Evolutionary conservation across 2,329 filamentous ascomycete species (phyloP).

Genomic region (Phyllosticta capitalensis): DNA sequence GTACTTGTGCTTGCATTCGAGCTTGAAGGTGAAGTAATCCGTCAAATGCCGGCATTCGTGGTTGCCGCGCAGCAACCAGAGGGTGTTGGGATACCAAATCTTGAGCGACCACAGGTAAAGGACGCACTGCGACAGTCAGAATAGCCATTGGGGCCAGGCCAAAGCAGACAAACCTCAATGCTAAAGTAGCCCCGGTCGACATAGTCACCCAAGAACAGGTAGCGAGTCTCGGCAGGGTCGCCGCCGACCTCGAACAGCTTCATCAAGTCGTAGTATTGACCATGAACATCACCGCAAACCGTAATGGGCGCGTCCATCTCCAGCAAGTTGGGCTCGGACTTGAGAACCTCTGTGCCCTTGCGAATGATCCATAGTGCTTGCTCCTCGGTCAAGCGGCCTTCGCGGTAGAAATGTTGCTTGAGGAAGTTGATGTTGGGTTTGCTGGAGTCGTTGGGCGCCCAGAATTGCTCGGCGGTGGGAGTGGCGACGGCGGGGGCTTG

Average conservation of each 20-base stretch:
- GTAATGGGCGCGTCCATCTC: constrained; percentile 99
- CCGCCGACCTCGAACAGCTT: constrained; percentile 98
- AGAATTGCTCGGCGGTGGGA: constrained; percentile 90
- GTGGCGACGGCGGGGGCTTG: constrained; percentile 92
- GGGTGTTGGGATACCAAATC: constrained; percentile 96
- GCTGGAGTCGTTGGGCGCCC: constrained; percentile 69
- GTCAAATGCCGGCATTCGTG: constrained; percentile 98
- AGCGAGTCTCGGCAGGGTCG: constrained; percentile 90
- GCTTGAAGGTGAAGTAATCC: constrained; percentile 99
- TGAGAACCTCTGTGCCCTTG: constrained; percentile 77
- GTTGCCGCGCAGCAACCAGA: constrained; percentile 95
- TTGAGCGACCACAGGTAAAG: constrained; percentile 96
- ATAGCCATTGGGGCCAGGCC: constrained; percentile 7
- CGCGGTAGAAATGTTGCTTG: constrained; percentile 97
- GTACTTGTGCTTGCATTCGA: constrained; percentile 99
- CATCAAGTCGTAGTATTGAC: constrained; percentile 99
- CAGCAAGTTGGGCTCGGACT: constrained; percentile 84
- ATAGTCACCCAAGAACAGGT: constrained; percentile 95
- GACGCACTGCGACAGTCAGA: constrained; percentile 56
- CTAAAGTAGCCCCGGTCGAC: constrained; percentile 98
- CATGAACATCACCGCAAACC: constrained; percentile 95
- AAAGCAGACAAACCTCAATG: constrained; percentile 57
- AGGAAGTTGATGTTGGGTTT: constrained; percentile 92
- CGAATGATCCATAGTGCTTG: constrained; percentile 94
- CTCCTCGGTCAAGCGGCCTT: constrained; percentile 92